These are phyloP conservation scores for Turnera subulata DNA, from an alignment of 345 rosid species.

Conservation along the genomic window DNA sequence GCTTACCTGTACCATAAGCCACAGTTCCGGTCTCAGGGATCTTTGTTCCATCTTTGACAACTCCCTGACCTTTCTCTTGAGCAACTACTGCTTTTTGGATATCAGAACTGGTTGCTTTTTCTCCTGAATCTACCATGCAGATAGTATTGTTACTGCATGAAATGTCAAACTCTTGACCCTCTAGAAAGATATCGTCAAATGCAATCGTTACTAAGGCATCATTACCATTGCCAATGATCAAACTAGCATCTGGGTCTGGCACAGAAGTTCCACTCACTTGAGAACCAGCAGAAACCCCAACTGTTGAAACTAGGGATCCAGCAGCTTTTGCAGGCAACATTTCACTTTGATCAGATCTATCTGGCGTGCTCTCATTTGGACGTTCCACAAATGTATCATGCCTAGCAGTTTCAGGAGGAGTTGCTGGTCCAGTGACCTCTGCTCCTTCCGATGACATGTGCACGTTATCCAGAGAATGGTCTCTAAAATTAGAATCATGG, in stretches of 20 bases:
- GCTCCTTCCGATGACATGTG: constrained; percentile 18
- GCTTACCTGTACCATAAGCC: constrained; percentile 35
- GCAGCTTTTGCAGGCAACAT: constrained; percentile 18
- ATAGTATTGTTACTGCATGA: constrained; percentile 3
- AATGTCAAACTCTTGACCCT: constrained; percentile 11
- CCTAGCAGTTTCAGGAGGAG: constrained; percentile 11
- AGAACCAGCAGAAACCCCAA: constrained; percentile 1
- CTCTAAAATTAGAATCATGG: constrained; percentile 50
- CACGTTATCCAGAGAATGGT: constrained; percentile 14
- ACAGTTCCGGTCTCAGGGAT: constrained; percentile 20
- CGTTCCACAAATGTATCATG: constrained; percentile 11
- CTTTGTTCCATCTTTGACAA: constrained; percentile 17
- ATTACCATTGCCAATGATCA: constrained; percentile 12
- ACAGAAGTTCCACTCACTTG: constrained; percentile 15
- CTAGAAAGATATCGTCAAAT: constrained; percentile 8
- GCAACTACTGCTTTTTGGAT: too few relatives aligned
- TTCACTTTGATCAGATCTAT: constrained; percentile 19
- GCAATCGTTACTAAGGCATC: constrained; percentile 15
- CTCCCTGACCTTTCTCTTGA: not conserved
- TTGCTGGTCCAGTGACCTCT: constrained; percentile 9
- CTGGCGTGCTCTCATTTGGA: constrained; percentile 10
- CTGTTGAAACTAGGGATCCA: constrained; percentile 10
- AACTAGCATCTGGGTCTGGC: constrained; percentile 9
- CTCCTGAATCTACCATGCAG: too few relatives aligned
- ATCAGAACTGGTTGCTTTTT: too few relatives aligned